Conservation (phyloP, 768 basidiomycete species). For the Mycena vulgaris region DNA sequence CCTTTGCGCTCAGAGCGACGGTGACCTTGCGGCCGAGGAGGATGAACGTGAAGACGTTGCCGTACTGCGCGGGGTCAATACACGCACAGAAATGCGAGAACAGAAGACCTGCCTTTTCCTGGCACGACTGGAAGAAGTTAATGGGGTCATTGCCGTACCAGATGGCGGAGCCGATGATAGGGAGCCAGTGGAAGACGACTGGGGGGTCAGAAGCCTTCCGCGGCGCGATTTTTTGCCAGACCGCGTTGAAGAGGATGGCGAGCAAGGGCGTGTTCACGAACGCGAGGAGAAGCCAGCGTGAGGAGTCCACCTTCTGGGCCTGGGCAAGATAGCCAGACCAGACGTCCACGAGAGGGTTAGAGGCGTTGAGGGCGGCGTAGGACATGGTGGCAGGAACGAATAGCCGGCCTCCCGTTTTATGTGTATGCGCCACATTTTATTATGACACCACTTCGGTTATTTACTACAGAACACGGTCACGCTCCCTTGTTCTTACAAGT, state of each 20-base stretch:
- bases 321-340: constrained; percentile 65
- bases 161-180: constrained; percentile 91
- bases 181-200: constrained; percentile 93
- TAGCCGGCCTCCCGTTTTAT: neutral
- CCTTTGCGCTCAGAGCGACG: constrained; percentile 90
- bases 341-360: constrained; percentile 55
- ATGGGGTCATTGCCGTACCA: constrained; percentile 94
- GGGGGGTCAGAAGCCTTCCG: constrained; percentile 84
- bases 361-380: constrained; percentile 55
- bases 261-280: constrained; percentile 80
- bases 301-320: constrained; percentile 54
- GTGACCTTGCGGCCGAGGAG: constrained; percentile 92
- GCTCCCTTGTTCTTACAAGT: no score
- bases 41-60: constrained; percentile 97
- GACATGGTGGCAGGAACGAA: constrained; percentile 51
- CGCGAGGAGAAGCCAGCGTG: constrained; percentile 59
- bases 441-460: constrained; percentile 30
- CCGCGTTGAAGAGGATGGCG: constrained; percentile 78
- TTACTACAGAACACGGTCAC: no score
- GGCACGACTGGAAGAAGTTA: constrained; percentile 85
- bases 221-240: constrained; percentile 85
- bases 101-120: constrained; percentile 73
- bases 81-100: neutral
- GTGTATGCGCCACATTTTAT: constrained; percentile 2
- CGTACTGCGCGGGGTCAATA: constrained; percentile 71